These are phyloP conservation scores for Magnolia sinica DNA, from an alignment of 164 flowering plant species.

Conservation along the genomic window DNA sequence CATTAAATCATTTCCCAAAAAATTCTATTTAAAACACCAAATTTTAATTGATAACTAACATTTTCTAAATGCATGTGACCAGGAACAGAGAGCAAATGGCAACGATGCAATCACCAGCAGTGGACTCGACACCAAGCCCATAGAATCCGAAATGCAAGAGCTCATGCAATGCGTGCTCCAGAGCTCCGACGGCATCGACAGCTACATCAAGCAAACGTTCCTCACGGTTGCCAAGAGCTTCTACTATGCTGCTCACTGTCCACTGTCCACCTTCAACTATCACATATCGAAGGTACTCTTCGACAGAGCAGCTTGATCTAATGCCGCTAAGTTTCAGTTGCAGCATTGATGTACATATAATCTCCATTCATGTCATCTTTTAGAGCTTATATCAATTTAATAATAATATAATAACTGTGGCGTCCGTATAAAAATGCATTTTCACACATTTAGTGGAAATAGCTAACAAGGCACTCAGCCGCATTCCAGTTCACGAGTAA, in stretches of 20 bases:
- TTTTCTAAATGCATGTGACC: not conserved
- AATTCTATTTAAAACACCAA: not conserved
- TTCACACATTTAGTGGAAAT: not conserved
- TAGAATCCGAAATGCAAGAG: slow-evolving; percentile 66
- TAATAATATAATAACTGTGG: not conserved
- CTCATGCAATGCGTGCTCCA: slow-evolving; percentile 47
- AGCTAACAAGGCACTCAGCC: slow-evolving; percentile 32
- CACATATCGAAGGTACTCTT: slow-evolving; percentile 76
- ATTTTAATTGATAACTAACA: not conserved
- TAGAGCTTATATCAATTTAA: not conserved
- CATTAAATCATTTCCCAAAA: too few relatives aligned
- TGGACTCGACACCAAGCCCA: not conserved
- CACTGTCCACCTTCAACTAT: slow-evolving; percentile 29
- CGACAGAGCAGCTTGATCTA: slow-evolving; percentile 42
- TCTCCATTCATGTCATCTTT: not conserved
- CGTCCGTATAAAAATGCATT: not conserved
- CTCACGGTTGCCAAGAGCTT: slow-evolving; percentile 54
- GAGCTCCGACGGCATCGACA: slow-evolving; percentile 33
- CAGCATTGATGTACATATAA: not conserved
- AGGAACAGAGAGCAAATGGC: not conserved
- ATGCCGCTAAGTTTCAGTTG: not conserved
- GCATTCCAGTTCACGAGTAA: slow-evolving; percentile 86
- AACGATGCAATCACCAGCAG: not conserved
- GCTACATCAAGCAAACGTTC: slow-evolving; percentile 44
- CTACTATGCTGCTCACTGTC: slow-evolving; percentile 58